Evolutionary conservation across 2,329 filamentous ascomycete species (phyloP).

Genomic region (Neobulgaria alba): DNA sequence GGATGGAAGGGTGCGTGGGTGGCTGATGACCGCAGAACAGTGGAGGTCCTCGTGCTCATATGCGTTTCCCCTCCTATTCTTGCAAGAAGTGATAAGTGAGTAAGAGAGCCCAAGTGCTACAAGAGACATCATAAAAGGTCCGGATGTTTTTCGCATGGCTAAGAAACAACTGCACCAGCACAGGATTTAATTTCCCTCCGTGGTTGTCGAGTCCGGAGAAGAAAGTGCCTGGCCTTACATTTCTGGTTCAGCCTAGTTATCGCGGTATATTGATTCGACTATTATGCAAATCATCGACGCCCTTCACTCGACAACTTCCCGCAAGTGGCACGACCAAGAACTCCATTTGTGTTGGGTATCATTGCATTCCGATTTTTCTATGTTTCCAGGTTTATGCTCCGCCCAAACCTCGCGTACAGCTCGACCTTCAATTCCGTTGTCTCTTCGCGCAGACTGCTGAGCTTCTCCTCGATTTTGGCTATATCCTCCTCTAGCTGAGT

Average conservation of each 20-base stretch:
- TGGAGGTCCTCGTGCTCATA: neutral
- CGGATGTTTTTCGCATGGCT: too few relatives aligned
- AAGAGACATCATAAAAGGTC: too few relatives aligned
- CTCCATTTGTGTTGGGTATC: constrained; percentile 12
- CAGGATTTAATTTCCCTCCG: too few relatives aligned
- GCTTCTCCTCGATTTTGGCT: constrained; percentile 63
- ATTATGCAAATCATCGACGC: neutral
- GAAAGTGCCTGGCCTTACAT: too few relatives aligned
- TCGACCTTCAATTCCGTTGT: constrained; percentile 86
- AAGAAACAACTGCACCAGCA: too few relatives aligned
- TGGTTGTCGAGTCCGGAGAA: too few relatives aligned
- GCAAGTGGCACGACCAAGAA: neutral
- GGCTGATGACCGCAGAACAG: neutral
- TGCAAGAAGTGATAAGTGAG: too few relatives aligned
- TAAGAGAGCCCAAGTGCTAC: too few relatives aligned
- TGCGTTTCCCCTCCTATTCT: neutral
- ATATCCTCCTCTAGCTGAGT: constrained; percentile 72
- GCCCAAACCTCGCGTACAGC: constrained; percentile 88
- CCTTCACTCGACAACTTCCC: neutral
- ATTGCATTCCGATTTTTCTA: constrained; percentile 34
- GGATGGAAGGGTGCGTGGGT: neutral
- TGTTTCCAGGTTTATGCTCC: constrained; percentile 93
- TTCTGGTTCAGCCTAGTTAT: too few relatives aligned
- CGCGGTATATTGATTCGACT: too few relatives aligned
- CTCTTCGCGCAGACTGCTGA: constrained; percentile 69